phyloP scores from a whole-genome alignment of 805 yeast genomes.

The Metschnikowia similis region DNA sequence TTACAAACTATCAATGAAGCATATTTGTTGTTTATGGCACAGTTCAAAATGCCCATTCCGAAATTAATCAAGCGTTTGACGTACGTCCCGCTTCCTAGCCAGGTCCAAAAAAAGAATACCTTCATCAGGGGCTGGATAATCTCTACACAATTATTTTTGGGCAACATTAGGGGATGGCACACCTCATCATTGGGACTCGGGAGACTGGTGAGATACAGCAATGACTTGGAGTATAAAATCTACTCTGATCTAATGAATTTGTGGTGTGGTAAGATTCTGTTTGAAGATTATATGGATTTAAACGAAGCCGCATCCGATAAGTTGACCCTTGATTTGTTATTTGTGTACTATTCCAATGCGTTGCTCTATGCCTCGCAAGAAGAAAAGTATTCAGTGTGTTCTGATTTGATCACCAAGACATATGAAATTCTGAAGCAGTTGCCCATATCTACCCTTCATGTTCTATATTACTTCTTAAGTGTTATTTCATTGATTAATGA shows the following conservation, averaged over 20 bases:
- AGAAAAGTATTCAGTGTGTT: slow-evolving; percentile 19
- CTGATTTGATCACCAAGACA: slow-evolving; percentile 11
- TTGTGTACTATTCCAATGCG: slow-evolving; percentile 12
- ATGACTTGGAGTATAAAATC: slow-evolving; percentile 5
- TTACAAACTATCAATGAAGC: slow-evolving; percentile 38
- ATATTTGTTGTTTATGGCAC: slow-evolving; percentile 40
- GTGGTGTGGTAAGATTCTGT: slow-evolving; percentile 8
- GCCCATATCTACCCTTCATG: slow-evolving; percentile 21
- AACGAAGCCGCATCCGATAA: not conserved
- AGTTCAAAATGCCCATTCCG: slow-evolving; percentile 36
- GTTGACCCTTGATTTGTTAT: slow-evolving; percentile 13
- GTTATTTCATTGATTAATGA: slow-evolving; percentile 18
- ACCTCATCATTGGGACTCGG: slow-evolving; percentile 8
- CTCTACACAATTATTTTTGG: slow-evolving; percentile 9
- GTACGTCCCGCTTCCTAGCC: slow-evolving; percentile 4
- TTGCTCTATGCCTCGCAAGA: slow-evolving; percentile 13
- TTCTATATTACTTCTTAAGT: slow-evolving; percentile 20
- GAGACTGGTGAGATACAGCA: slow-evolving; percentile 6
- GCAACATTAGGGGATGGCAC: slow-evolving; percentile 12
- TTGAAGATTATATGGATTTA: slow-evolving; percentile 8
- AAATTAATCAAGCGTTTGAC: slow-evolving; percentile 26
- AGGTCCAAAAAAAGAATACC: slow-evolving; percentile 1
- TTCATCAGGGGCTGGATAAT: slow-evolving; percentile 9
- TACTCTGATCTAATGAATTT: slow-evolving; percentile 4
- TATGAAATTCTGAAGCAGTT: slow-evolving; percentile 20